These are phyloP conservation scores for Pilaira anomala DNA, from an alignment of 192 early-diverging fungal genomes.

Conservation along the genomic window DNA sequence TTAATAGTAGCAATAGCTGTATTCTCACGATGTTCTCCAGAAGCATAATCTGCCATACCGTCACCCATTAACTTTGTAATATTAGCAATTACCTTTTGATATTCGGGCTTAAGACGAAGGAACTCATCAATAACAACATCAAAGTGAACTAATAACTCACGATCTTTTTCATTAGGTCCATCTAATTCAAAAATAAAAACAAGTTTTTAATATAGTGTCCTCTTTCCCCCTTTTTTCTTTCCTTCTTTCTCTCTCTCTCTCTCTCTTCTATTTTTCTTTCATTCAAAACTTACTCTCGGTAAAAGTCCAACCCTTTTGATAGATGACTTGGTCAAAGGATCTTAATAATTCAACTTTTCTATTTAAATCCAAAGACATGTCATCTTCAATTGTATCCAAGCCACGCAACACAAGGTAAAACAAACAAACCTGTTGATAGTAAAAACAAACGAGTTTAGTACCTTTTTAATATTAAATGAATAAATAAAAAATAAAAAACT, in stretches of 20 bases:
- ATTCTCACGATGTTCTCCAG: slow-evolving; percentile 44
- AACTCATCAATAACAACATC: slow-evolving; percentile 90
- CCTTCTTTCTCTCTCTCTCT: background rate
- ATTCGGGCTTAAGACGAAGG: slow-evolving; percentile 69
- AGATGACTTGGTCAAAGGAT: slow-evolving; percentile 78
- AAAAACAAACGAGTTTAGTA: background rate
- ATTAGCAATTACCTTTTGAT: slow-evolving; percentile 85
- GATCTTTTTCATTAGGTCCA: slow-evolving; percentile 93
- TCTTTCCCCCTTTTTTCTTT: too few species aligned
- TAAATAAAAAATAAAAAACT: slow-evolving; percentile 20
- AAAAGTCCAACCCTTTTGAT: slow-evolving; percentile 77
- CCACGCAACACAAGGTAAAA: slow-evolving; percentile 96
- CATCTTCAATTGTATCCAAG: slow-evolving; percentile 98
- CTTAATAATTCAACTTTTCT: slow-evolving; percentile 76
- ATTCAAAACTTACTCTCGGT: slow-evolving; percentile 59
- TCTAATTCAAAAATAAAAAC: slow-evolving; percentile 14
- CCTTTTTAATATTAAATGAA: background rate
- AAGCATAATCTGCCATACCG: slow-evolving; percentile 91
- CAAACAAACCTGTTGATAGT: slow-evolving; percentile 69
- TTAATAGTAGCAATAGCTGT: slow-evolving; percentile 63
- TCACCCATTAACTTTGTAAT: slow-evolving; percentile 90
- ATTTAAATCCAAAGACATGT: slow-evolving; percentile 84
- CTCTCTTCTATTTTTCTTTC: slow-evolving; percentile 13
- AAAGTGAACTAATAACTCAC: slow-evolving; percentile 84
- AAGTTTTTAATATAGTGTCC: background rate